These are phyloP conservation scores for Diaporthe sp. DNA, from an alignment of 2,329 filamentous ascomycete species.

Conservation along the genomic window DNA sequence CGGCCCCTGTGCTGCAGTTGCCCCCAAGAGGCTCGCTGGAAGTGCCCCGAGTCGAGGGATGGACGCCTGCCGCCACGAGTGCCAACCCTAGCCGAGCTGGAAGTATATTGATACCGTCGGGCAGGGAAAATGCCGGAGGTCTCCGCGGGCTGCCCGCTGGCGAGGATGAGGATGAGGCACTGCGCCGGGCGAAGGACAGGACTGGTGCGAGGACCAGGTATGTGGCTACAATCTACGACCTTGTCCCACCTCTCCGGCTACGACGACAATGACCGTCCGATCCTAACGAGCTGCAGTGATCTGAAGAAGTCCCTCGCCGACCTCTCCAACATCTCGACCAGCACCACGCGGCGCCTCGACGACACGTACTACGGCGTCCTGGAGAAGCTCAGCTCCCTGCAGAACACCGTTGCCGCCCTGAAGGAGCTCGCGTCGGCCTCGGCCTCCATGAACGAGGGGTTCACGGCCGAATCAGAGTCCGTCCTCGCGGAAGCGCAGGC, in stretches of 20 bases:
- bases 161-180: constrained; percentile 55
- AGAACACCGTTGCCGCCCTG: constrained; percentile 74
- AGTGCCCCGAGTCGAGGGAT: constrained; percentile 59
- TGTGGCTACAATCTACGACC: constrained; percentile 43
- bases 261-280: constrained; percentile 30
- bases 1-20: constrained; percentile 46
- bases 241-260: constrained; percentile 9
- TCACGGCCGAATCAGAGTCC: constrained; percentile 71
- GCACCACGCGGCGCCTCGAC: constrained; percentile 76
- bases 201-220: constrained; percentile 58
- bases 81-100: constrained; percentile 59
- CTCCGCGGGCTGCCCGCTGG: constrained; percentile 33
- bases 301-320: constrained; percentile 66
- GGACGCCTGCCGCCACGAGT: constrained; percentile 58
- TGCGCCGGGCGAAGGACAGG: constrained; percentile 58
- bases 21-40: constrained; percentile 58
- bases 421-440: constrained; percentile 77
- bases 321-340: constrained; percentile 72
- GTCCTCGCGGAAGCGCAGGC: constrained; percentile 71
- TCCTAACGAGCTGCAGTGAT: constrained; percentile 54
- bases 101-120: constrained; percentile 54
- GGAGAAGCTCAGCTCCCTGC: constrained; percentile 75
- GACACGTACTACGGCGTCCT: constrained; percentile 81
- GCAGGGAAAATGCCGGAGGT: constrained; percentile 42
- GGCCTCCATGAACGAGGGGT: constrained; percentile 69